Conservation (phyloP, 1,284 basidiomycete species). For the Chondrostereum purpureum region DNA sequence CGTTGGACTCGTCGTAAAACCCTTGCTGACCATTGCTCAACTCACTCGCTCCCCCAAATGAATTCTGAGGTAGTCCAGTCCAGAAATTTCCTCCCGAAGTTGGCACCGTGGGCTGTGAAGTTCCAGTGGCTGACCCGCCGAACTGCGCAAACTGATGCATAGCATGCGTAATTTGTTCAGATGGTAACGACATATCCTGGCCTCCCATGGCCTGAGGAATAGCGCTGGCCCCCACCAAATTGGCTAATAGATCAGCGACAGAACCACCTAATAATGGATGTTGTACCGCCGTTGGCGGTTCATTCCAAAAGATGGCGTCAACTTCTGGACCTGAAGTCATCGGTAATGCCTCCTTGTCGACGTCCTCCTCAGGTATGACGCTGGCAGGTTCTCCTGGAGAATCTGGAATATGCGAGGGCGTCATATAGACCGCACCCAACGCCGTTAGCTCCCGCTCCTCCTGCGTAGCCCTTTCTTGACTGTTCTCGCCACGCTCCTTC, state of each 20-base stretch:
- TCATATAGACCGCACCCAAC: slow-evolving; percentile 66
- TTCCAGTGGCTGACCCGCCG: slow-evolving; percentile 4
- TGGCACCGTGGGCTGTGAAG: slow-evolving; percentile 4
- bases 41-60: neutral
- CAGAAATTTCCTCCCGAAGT: slow-evolving; percentile 11
- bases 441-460: slow-evolving; percentile 74
- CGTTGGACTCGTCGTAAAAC: slow-evolving; percentile 27
- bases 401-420: slow-evolving; percentile 62
- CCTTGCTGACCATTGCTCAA: neutral
- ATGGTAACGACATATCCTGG: slow-evolving; percentile 25
- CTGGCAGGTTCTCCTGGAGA: slow-evolving; percentile 63
- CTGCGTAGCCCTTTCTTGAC: slow-evolving; percentile 59
- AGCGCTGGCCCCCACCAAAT: slow-evolving; percentile 40
- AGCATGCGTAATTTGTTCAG: slow-evolving; percentile 59
- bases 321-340: slow-evolving; percentile 68
- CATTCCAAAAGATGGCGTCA: slow-evolving; percentile 31
- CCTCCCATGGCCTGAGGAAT: slow-evolving; percentile 8
- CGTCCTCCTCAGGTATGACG: slow-evolving; percentile 59
- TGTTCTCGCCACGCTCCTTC: slow-evolving; percentile 52
- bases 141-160: slow-evolving; percentile 49
- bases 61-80: slow-evolving; percentile 3
- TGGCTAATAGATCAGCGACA: slow-evolving; percentile 64
- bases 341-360: slow-evolving; percentile 50
- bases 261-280: slow-evolving; percentile 32
- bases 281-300: slow-evolving; percentile 15